Evolutionary conservation across 116 monocot species (phyloP), one percentile per base, ranked within the genome.

Genomic region (Dioscorea cayenensis): DNA sequence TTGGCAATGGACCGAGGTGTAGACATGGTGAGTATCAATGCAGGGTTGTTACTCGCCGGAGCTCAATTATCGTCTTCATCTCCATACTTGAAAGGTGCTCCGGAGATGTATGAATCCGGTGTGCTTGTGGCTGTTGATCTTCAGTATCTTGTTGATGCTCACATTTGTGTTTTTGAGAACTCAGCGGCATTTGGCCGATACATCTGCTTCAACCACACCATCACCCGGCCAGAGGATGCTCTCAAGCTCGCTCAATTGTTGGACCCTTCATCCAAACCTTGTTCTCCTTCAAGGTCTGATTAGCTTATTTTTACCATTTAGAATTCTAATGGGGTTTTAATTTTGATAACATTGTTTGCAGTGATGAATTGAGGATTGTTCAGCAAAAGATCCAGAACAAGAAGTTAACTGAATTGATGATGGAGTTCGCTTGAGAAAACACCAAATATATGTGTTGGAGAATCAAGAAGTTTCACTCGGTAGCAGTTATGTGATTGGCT

Each of bases 61-160:
- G 75, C 79, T 10, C 80, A 65, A 25, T 50, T 90, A 28, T 79
- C 84, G 6, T 38, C 69, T 28, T 50, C 82, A 2, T 63, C 66
- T 52, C 88, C 96, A 6, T 90, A 92, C 72, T 77, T 95, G 20
- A 85, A 82, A 60, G 95, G 95, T 11, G 79, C 95, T 5, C 85
- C 80, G 11, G 87, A 95, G 78, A 95, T 95, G 95, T 92, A 95
- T 76, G 78, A 87, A 20, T 81, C 85, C 55, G 95, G 95, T 13
- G 80, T 92, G 22, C 76, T 95, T 6, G 95, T 85, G 17, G 86
- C 95, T 12, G 89, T 95, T 6, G 92, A 89, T 55, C 67, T 66
- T 36, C 49, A 79, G 28, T 82, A 84, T 72, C 84, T 95, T 28
- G 85, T 78, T 27, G 87, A 89, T 10, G 85, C 95, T 3, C 92